Base-by-base conservation (phyloP, 257 asterid species). In the Gentiana straminea region DNA sequence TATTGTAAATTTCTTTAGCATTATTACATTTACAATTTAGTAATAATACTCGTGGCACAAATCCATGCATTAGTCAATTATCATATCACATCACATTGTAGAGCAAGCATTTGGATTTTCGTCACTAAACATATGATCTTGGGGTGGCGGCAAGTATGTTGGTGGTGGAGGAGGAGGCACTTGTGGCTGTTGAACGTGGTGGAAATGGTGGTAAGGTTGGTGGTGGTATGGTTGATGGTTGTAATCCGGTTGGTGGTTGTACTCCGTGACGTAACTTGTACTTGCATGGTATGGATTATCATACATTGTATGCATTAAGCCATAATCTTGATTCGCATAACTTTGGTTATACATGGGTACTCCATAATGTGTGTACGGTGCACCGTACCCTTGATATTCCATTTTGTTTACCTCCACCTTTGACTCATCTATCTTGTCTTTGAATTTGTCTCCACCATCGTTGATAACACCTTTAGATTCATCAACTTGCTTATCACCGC, bases 31-130 rank as follows among this genome's bases (percentile, higher is more conserved):
- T 10, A 41, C 46, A 41, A 7, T 41, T 41, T 41, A 7, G 9
- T 41, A 41, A 41, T 7, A 41, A 41, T 2, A 3, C 7, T 41
- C 9, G 9, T 2, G 46, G 8, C 5, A 41, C 46, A 3, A 41
- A 41, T 41, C 46, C 9, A 1, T 10, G 8, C 2, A 41, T 0
- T 5, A 41, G 9, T 5, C 46, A 41, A 24, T 24, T 10, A 10
- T 4, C 9, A 41, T 39, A 49, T 44, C 4, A 35, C 24, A 41
- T 83, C 75, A 91, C 98, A 91, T 91, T 38, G 87, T 73, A 1
- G 70, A 79, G 71, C 98, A 91, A 51, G 92, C 91, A 38, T 87
- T 76, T 2, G 98, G 96, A 60, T 91, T 85, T 60, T 91, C 98
- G 1, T 92, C 98, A 61, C 95, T 92, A 11, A 92, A 92, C 84